These are phyloP conservation scores for Macaranga tanarius DNA, from an alignment of 441 rosid genomes.

Conservation along the genomic window DNA sequence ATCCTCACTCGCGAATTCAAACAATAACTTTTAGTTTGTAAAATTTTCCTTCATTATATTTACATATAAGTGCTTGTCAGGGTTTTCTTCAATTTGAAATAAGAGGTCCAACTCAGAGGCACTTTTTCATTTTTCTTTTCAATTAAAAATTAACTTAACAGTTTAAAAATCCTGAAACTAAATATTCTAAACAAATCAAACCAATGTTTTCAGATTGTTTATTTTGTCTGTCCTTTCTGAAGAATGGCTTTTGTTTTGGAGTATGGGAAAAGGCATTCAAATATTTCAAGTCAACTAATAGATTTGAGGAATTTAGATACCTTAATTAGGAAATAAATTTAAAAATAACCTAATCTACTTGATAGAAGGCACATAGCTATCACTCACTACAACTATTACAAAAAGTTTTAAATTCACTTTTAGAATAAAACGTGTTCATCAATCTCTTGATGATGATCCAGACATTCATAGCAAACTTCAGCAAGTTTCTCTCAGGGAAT, in stretches of 20 bases:
- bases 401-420: background rate
- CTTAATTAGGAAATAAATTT: background rate
- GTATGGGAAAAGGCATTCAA: background rate
- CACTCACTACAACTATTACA: background rate
- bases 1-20: background rate
- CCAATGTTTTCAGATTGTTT: no score
- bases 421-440: background rate
- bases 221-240: no score
- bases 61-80: background rate
- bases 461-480: background rate
- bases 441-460: background rate
- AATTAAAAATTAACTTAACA: background rate
- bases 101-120: background rate
- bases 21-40: background rate
- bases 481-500: background rate
- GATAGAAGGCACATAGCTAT: background rate
- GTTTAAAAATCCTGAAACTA: background rate
- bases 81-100: background rate
- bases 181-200: background rate
- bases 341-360: background rate
- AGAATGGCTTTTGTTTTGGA: no score
- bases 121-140: background rate
- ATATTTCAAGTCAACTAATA: background rate
- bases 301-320: background rate
- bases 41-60: background rate